These are phyloP conservation scores for Boletus speciosus DNA, from an alignment of 768 basidiomycete species.

Conservation along the genomic window DNA sequence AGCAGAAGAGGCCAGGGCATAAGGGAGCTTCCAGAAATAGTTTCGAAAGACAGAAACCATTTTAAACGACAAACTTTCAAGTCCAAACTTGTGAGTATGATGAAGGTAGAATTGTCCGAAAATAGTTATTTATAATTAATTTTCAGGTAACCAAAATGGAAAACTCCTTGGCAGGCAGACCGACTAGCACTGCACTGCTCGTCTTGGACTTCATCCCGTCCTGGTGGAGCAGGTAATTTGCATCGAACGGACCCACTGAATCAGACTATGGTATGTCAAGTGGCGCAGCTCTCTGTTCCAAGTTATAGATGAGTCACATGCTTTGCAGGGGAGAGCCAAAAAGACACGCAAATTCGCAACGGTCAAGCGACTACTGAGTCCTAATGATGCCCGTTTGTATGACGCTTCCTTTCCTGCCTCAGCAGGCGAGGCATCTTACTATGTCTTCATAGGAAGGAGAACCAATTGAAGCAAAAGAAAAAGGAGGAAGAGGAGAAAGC, in stretches of 20 bases:
- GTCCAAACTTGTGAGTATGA: background rate
- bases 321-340: slow-evolving; percentile 75
- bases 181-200: background rate
- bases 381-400: slow-evolving; percentile 88
- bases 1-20: background rate
- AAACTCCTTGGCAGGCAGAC: background rate
- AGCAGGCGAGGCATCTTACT: background rate
- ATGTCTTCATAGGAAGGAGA: slow-evolving; percentile 71
- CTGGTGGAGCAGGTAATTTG: background rate
- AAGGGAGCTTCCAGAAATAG: background rate
- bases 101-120: background rate
- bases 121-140: background rate
- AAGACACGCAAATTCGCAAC: slow-evolving; percentile 94
- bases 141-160: background rate
- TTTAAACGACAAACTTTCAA: background rate
- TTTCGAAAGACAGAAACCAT: background rate
- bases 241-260: background rate
- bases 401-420: slow-evolving; percentile 25
- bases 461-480: slow-evolving; percentile 84
- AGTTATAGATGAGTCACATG: background rate
- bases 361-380: slow-evolving; percentile 92
- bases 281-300: background rate
- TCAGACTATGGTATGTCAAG: slow-evolving; percentile 18
- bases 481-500: slow-evolving; percentile 79
- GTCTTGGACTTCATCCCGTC: background rate